Evolutionary conservation across 768 basidiomycete species (phyloP).

Genomic region (Trametes maxima): DNA sequence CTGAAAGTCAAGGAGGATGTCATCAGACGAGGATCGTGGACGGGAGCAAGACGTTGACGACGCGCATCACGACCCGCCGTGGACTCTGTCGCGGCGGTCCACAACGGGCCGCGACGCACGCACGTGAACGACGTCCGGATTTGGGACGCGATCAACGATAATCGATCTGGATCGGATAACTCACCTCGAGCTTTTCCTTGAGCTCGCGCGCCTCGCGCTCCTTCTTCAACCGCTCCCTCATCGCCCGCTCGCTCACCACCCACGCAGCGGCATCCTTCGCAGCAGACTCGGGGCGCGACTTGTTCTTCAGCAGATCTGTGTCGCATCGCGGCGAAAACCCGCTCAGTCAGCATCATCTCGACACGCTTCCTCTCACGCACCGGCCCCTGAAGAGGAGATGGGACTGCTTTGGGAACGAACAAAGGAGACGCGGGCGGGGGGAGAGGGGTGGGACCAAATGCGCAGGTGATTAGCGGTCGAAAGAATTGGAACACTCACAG

Average conservation of each 20-base stretch:
- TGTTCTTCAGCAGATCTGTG: slow-evolving; percentile 79
- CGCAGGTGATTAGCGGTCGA: slow-evolving; percentile 22
- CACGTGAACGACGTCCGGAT: slow-evolving; percentile 1
- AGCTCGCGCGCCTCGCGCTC: slow-evolving; percentile 74
- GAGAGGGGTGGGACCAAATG: slow-evolving; percentile 13
- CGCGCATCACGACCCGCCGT: slow-evolving; percentile 1
- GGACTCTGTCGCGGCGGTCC: neutral
- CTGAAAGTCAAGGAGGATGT: slow-evolving; percentile 30
- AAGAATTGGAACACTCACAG: slow-evolving; percentile 55
- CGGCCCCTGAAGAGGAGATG: slow-evolving; percentile 17
- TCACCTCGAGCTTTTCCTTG: slow-evolving; percentile 67
- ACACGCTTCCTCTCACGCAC: slow-evolving; percentile 27
- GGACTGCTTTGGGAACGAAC: slow-evolving; percentile 14
- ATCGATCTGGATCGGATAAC: slow-evolving; percentile 35
- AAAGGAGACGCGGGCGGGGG: slow-evolving; percentile 5
- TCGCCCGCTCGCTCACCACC: slow-evolving; percentile 75
- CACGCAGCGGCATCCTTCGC: slow-evolving; percentile 67
- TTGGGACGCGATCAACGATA: slow-evolving; percentile 26
- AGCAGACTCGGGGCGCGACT: slow-evolving; percentile 78
- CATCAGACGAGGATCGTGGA: slow-evolving; percentile 3
- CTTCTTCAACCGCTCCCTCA: slow-evolving; percentile 69
- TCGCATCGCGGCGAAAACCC: neutral
- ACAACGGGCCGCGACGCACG: neutral
- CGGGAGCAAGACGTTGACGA: slow-evolving; percentile 12
- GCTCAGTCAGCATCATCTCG: slow-evolving; percentile 32